These are phyloP conservation scores for Lithospermum erythrorhizon DNA, from an alignment of 257 asterid genomes.

Conservation along the genomic window DNA sequence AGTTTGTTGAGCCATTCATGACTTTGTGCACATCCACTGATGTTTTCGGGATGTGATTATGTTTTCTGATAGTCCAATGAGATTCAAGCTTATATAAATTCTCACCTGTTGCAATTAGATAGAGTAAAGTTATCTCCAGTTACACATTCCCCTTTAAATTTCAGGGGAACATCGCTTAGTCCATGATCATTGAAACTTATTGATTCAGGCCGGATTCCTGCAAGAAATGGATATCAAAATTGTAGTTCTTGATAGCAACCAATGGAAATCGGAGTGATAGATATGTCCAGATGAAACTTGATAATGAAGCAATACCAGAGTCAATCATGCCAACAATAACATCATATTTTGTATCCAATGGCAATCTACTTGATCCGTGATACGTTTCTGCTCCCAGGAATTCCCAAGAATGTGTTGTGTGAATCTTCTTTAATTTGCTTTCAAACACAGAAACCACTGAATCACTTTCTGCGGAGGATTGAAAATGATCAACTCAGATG, in stretches of 20 bases:
- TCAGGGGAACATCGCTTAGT: conserved; percentile 35
- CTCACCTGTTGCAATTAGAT: conserved; percentile 43
- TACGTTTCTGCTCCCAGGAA: conserved; percentile 26
- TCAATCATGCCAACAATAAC: conserved; percentile 42
- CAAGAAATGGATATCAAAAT: neutral
- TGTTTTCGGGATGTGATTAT: neutral
- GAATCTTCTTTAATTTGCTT: conserved; percentile 27
- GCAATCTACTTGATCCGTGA: conserved; percentile 12
- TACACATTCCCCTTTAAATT: conserved; percentile 49
- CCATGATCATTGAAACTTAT: conserved; percentile 21
- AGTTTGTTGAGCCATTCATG: neutral
- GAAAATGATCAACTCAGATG: conserved; percentile 1
- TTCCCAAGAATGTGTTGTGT: conserved; percentile 40
- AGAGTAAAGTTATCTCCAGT: conserved; percentile 39
- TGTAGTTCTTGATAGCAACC: neutral
- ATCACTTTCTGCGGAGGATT: conserved; percentile 23
- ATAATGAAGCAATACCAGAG: conserved; percentile 16
- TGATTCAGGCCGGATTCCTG: conserved; percentile 37
- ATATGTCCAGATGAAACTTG: neutral
- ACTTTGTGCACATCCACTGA: neutral
- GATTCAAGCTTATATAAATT: neutral
- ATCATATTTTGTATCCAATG: conserved; percentile 17
- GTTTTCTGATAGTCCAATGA: neutral
- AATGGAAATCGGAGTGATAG: neutral
- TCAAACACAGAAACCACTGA: conserved; percentile 31